Evolutionary conservation across 2,329 filamentous ascomycete species (phyloP).

Genomic region (Alternaria brassicicola): DNA sequence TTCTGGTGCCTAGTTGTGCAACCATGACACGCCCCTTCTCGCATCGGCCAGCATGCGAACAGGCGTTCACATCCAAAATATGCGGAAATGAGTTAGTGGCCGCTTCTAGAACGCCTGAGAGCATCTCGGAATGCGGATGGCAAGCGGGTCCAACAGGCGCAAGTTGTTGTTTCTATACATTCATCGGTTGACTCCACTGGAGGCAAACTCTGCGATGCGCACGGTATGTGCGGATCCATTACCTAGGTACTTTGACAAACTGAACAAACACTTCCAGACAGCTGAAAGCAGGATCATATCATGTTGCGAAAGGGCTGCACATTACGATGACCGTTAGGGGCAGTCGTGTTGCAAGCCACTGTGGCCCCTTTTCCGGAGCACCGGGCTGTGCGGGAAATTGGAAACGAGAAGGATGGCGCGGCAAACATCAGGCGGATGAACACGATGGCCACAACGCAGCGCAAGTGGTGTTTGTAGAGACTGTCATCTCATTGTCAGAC

Average conservation of each 20-base stretch:
- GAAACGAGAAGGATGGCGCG: slow-evolving; percentile 8
- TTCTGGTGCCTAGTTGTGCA: slow-evolving; percentile 13
- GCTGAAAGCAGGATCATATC: neutral
- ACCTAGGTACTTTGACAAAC: neutral
- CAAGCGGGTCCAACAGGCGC: slow-evolving; percentile 4
- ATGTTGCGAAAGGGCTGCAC: neutral
- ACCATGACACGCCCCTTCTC: slow-evolving; percentile 15
- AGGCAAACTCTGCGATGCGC: neutral
- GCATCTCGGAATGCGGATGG: slow-evolving; percentile 6
- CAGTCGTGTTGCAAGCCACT: slow-evolving; percentile 1
- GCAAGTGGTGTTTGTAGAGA: neutral
- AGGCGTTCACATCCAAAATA: slow-evolving; percentile 10
- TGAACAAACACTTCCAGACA: neutral
- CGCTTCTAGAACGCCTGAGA: slow-evolving; percentile 20
- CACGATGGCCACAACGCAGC: neutral
- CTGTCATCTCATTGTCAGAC: neutral
- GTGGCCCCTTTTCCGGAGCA: slow-evolving; percentile 14
- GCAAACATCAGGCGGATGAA: neutral
- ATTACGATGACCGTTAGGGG: slow-evolving; percentile 6
- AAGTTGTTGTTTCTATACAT: neutral
- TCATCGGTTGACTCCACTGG: neutral
- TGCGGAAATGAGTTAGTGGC: slow-evolving; percentile 24
- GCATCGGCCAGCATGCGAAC: slow-evolving; percentile 29
- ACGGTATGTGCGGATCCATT: neutral
- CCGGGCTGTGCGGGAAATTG: slow-evolving; percentile 16